Evolutionary conservation across 202 grass and related monocot species (phyloP).

Genomic region (Sporobolus alterniflorus): DNA sequence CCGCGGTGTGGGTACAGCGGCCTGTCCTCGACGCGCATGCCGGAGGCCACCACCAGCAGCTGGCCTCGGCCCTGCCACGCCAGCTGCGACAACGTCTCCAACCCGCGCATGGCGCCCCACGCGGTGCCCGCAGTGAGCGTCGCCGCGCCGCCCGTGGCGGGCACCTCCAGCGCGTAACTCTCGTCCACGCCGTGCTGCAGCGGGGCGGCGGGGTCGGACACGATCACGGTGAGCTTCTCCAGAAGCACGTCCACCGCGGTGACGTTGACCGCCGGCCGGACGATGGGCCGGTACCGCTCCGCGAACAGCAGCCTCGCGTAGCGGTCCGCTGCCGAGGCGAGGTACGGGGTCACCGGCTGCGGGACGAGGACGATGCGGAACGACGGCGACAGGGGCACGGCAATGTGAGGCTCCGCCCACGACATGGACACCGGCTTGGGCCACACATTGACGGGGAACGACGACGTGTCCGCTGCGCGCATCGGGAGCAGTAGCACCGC

Average conservation of each 20-base stretch:
- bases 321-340: slow-evolving; percentile 44
- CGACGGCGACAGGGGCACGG: slow-evolving; percentile 52
- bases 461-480: not conserved
- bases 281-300: slow-evolving; percentile 54
- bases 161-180: slow-evolving; percentile 59
- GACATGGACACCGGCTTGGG: slow-evolving; percentile 67
- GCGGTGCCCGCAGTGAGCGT: slow-evolving; percentile 46
- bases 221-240: slow-evolving; percentile 23
- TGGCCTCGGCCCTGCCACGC: slow-evolving; percentile 15
- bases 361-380: slow-evolving; percentile 44
- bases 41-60: slow-evolving; percentile 37
- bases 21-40: slow-evolving; percentile 52
- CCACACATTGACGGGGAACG: slow-evolving; percentile 69
- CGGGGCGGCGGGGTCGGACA: slow-evolving; percentile 44
- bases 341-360: slow-evolving; percentile 37
- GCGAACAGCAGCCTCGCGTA: slow-evolving; percentile 52
- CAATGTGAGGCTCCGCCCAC: slow-evolving; percentile 48
- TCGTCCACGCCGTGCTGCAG: slow-evolving; percentile 67
- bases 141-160: slow-evolving; percentile 22
- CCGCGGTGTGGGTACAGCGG: slow-evolving; percentile 69
- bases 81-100: slow-evolving; percentile 79
- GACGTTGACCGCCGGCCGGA: slow-evolving; percentile 46
- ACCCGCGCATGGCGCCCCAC: slow-evolving; percentile 77
- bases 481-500: not conserved
- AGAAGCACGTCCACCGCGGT: slow-evolving; percentile 22